Evolutionary conservation across 345 rosid species (phyloP).

Genomic region (Eucalyptus coolabah): DNA sequence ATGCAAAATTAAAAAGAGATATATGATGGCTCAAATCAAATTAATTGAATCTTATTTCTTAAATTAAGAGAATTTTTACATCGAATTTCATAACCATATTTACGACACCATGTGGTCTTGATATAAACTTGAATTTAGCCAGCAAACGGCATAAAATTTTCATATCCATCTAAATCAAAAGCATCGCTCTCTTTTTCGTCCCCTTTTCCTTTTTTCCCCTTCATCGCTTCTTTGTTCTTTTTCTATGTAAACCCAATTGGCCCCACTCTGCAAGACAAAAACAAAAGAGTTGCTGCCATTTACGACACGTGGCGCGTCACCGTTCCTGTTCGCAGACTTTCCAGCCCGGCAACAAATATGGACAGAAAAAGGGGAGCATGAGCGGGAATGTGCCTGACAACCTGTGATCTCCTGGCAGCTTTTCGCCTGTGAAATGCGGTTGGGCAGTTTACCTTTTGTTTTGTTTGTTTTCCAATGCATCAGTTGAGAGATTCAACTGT

Average conservation of each 20-base stretch:
- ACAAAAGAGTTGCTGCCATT: background rate
- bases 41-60: background rate
- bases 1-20: background rate
- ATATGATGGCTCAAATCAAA: background rate
- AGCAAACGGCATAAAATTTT: background rate
- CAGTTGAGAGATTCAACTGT: background rate
- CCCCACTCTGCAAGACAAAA: background rate
- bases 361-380: background rate
- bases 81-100: background rate
- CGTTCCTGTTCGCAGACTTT: background rate
- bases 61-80: background rate
- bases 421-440: background rate
- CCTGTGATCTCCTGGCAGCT: background rate
- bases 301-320: background rate
- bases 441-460: background rate
- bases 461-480: background rate
- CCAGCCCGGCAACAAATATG: background rate
- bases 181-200: background rate
- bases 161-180: background rate
- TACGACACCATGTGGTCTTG: background rate
- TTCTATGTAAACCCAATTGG: background rate
- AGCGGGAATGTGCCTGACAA: background rate
- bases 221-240: background rate
- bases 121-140: background rate
- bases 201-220: background rate